Base-by-base conservation (phyloP, 441 rosid genomes). In the Erodium moschatum region DNA sequence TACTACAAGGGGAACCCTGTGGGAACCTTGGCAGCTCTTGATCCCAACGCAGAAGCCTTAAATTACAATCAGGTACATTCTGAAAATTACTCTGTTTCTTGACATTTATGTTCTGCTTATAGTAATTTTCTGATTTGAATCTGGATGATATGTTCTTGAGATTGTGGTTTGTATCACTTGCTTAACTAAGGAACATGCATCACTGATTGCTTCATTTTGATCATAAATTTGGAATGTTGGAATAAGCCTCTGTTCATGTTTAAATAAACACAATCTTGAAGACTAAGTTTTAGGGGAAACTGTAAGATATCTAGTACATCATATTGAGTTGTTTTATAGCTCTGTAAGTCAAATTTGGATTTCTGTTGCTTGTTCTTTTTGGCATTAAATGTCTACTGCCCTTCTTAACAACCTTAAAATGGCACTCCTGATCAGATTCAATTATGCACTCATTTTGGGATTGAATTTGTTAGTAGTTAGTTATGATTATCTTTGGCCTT, bases 11-110 rank as follows among this genome's bases (percentile, higher is more conserved):
- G 72, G 18, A 75, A 70, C 67, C 81, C 85, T 8, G 84, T 84
- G 6, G 87, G 85, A 19, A 84, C 85, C 20, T 68, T 84, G 27
- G 85, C 85, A 8, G 87, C 84, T 15, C 58, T 78, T 79, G 87
- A 84, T 68, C 72, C 83, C n/a, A 76, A 66, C 44, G 78, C 78
- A 0, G 85, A 84, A 54, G 78, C 79, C 31, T 66, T 84, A 69
- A 84, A 84, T 65, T 84, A 84, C 73, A 76, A 81, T 70, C 87
- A 81, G 84, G 85, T 78, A 9, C 6, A 21, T 52, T 18, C 60
- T 52, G 6, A n/a, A 16, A 16, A 52, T 16, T 16, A 18, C 5
- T 52, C 44, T 9, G 16, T 44, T 0, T n/a, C 20, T 8, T 60
- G 13, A 60, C 33, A 12, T 60, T 9, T 20, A 6, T 4, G 13